Evolutionary conservation across 1,284 basidiomycete genomes (phyloP).

Genomic region (Trichosporon faecale): DNA sequence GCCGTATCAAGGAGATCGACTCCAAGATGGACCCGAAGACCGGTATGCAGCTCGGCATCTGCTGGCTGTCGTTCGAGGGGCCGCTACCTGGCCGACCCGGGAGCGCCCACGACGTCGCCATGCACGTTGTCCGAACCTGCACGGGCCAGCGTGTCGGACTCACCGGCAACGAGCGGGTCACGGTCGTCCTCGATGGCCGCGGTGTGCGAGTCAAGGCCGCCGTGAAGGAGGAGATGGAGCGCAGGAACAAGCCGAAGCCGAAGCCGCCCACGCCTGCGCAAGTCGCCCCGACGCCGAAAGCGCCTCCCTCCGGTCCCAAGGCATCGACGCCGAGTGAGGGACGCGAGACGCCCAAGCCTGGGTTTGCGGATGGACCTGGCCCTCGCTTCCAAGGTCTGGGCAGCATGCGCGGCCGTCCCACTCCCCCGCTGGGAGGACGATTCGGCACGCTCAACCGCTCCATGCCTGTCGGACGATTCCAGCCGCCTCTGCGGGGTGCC

Average conservation of each 20-base stretch:
- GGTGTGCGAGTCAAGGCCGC: conserved; percentile 49
- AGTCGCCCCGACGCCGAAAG: not conserved
- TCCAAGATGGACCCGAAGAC: conserved; percentile 75
- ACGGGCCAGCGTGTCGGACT: conserved; percentile 52
- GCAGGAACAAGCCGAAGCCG: conserved; percentile 55
- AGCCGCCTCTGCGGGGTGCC: conserved; percentile 11
- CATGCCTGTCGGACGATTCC: conserved; percentile 21
- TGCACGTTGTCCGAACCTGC: conserved; percentile 44
- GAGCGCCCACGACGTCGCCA: conserved; percentile 49
- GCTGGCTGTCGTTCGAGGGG: conserved; percentile 65
- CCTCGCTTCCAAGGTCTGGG: conserved; percentile 11
- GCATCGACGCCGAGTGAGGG: conserved; percentile 13
- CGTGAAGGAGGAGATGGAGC: conserved; percentile 58
- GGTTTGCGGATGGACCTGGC: conserved; percentile 11
- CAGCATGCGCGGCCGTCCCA: conserved; percentile 15
- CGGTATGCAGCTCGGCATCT: conserved; percentile 78
- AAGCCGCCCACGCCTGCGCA: conserved; percentile 19
- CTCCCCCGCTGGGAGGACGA: conserved; percentile 24
- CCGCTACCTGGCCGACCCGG: conserved; percentile 32
- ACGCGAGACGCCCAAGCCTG: conserved; percentile 15
- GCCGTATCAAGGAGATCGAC: conserved; percentile 67
- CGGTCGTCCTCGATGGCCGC: conserved; percentile 54
- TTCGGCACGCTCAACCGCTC: conserved; percentile 28
- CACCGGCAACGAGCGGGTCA: conserved; percentile 37
- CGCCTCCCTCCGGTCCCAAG: conserved; percentile 7